These are phyloP conservation scores for Catharanthus roseus DNA, from an alignment of 257 asterid species.

Conservation along the genomic window DNA sequence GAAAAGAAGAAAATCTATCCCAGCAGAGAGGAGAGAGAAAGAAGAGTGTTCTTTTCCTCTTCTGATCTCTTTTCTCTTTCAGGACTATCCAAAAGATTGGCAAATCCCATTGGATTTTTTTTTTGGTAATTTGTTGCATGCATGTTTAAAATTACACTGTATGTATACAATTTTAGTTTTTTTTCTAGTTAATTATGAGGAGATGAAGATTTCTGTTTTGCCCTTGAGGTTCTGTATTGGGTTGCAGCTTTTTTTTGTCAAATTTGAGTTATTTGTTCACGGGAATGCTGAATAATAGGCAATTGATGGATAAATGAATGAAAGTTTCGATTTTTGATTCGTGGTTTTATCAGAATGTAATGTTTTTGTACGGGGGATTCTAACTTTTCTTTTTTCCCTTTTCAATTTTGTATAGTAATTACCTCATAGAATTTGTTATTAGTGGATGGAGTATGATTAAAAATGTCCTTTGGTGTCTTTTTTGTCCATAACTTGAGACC, in stretches of 20 bases:
- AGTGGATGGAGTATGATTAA: not conserved
- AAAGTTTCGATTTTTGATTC: not conserved
- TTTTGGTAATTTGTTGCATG: not conserved
- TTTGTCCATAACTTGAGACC: not conserved
- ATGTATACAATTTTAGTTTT: not conserved
- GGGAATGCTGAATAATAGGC: not conserved
- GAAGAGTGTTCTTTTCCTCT: conserved; percentile 11
- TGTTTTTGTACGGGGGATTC: not conserved
- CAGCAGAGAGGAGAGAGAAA: not conserved
- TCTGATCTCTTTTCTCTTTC: conserved; percentile 18
- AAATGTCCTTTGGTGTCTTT: not conserved
- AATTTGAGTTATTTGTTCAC: not conserved
- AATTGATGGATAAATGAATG: not conserved
- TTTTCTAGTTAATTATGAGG: not conserved
- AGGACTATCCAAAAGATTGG: not conserved
- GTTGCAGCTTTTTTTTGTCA: not conserved
- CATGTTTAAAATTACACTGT: not conserved
- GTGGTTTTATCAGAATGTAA: not conserved
- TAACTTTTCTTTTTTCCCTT: no score
- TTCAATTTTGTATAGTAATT: not conserved
- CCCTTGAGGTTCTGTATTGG: not conserved
- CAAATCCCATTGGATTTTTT: conserved; percentile 7
- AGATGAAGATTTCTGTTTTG: not conserved
- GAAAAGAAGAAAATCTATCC: not conserved
- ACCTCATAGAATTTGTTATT: not conserved